These are phyloP conservation scores for Melampsora americana DNA, from an alignment of 1,284 basidiomycete species.

Conservation along the genomic window DNA sequence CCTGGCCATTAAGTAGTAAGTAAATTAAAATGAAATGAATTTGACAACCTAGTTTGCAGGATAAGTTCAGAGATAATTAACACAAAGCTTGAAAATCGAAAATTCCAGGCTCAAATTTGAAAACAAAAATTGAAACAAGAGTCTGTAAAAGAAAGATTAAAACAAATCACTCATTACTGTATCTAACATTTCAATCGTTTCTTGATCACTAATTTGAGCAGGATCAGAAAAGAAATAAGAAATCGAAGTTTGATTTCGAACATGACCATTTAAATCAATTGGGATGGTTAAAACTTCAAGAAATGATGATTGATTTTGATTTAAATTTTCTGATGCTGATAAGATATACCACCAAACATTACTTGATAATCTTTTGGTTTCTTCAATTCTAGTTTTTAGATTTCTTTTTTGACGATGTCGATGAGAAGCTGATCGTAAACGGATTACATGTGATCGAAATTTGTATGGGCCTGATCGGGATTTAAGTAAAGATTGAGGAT, in stretches of 20 bases:
- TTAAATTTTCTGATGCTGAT: neutral
- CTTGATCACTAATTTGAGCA: neutral
- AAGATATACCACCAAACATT: neutral
- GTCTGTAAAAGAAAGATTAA: neutral
- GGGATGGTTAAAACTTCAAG: neutral
- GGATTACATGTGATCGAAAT: neutral
- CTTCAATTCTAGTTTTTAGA: neutral
- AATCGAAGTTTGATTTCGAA: neutral
- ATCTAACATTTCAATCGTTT: neutral
- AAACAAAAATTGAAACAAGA: too few relatives aligned
- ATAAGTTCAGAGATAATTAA: too few relatives aligned
- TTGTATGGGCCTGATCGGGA: neutral
- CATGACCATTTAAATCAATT: neutral
- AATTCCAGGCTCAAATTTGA: too few relatives aligned
- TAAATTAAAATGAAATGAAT: too few relatives aligned
- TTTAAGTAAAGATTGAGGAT: neutral
- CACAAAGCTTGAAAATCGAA: too few relatives aligned
- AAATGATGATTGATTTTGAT: neutral
- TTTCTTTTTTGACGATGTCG: neutral
- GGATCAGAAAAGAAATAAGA: neutral
- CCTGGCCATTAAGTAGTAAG: too few relatives aligned
- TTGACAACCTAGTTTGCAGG: too few relatives aligned
- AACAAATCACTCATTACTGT: slow-evolving; percentile 3
- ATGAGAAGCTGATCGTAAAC: neutral
- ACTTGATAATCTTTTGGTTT: neutral